Base-by-base conservation (phyloP, 2,329 filamentous ascomycete species). In the Diplodia sapinea region DNA sequence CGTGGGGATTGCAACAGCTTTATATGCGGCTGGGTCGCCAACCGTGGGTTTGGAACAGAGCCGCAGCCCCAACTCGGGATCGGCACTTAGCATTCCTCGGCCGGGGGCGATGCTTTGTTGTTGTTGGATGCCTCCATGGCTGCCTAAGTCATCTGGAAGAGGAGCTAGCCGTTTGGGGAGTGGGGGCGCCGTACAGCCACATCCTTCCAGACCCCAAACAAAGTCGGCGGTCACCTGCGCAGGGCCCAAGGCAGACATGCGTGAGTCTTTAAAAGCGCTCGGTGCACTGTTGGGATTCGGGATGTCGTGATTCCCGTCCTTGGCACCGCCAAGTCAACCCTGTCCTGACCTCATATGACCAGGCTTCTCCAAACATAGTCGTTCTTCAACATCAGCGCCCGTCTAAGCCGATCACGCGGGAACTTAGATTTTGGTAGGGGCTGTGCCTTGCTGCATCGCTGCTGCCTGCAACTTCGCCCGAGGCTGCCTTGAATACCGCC, bases 231-330 rank as follows among this genome's bases (percentile, higher is more conserved):
- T 63, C 59, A 63, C 47, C 29, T 63, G 59, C 11, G 13, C 43
- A 36, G 26, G 9, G 54, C 31, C n/a, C 54, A 49, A 63, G 59
- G 59, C 59, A 63, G 59, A 63, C 11, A 63, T 63, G 29, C 43
- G 20, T 33, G 13, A 4, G 26, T 17, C 43, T 62, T 36, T 49
- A 33, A 51, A 36, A 8, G 8, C 13, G 6, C 15, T 17, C 31
- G 29, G 47, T 36, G 31, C 23, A 7, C 9, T 49, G 9, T n/a
- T 15, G 40, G 13, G 20, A 9, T 9, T 6, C 9, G 8, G 43
- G 38, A 38, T 52, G 47, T 47, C 47, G 59, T 29, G 36, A 38
- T 51, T 38, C 11, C 59, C 59, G 59, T 23, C 40, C 43, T 63
- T 63, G 59, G 59, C 29, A 7, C 3, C 23, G 7, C 29, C 3